Evolutionary conservation across 306 rosid genomes (phyloP).

Genomic region (Morella rubra): DNA sequence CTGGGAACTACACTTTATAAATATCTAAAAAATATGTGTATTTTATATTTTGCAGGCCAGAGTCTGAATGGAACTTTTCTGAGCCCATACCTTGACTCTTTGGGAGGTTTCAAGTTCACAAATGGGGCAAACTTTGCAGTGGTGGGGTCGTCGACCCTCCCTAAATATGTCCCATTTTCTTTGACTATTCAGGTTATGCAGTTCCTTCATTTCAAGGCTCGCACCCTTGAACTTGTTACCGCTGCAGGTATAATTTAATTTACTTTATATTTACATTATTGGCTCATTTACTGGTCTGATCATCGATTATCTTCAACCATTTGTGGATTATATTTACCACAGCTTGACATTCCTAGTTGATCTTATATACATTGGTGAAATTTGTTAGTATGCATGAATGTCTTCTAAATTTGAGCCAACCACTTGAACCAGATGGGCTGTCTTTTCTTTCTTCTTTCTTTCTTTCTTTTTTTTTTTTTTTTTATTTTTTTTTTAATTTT

Average conservation of each 20-base stretch:
- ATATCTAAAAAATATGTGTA: not conserved
- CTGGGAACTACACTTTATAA: not conserved
- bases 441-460: too few species aligned
- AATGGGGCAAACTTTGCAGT: constrained; percentile 95
- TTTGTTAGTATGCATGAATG: too few species aligned
- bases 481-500: too few species aligned
- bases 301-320: not conserved
- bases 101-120: constrained; percentile 59
- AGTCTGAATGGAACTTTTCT: constrained; percentile 60
- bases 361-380: too few species aligned
- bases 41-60: constrained; percentile 64
- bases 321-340: too few species aligned
- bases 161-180: constrained; percentile 76
- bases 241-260: constrained; percentile 43
- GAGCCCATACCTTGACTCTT: constrained; percentile 73
- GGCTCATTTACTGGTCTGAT: not conserved
- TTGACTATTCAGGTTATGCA: constrained; percentile 87
- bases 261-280: not conserved
- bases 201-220: constrained; percentile 71
- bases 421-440: not conserved
- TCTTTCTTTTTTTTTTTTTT: too few species aligned
- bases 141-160: constrained; percentile 84
- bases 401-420: not conserved
- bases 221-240: constrained; percentile 52
- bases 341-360: too few species aligned